Percentiles rank a stretch among this genome's conserved stretches.
Conservation (phyloP, 2,329 filamentous ascomycete genomes). For the Aurifilum marmelostoma region DNA sequence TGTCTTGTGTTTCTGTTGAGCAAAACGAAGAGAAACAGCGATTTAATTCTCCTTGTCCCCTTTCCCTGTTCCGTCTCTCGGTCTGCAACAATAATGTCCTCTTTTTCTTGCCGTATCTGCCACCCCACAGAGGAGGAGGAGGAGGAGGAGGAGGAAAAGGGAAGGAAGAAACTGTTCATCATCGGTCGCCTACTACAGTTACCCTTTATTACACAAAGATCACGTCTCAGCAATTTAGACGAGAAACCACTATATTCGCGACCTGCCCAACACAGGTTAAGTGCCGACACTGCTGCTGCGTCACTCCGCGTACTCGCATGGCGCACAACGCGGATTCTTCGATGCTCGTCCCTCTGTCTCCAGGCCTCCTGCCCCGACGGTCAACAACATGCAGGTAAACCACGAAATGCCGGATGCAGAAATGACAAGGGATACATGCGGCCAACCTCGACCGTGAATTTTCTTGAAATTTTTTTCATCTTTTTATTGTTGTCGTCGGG, state of each 20-base stretch:
- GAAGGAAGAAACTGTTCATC: not conserved
- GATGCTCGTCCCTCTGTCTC: conserved; percentile 23
- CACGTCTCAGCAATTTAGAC: conserved; percentile 29
- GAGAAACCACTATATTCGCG: conserved; percentile 30
- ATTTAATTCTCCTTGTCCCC: conserved; percentile 8
- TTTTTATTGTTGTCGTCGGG: no score
- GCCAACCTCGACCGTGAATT: conserved; percentile 11
- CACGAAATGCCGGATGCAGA: conserved; percentile 3
- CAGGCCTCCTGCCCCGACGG: not conserved
- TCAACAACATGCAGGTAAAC: conserved; percentile 14
- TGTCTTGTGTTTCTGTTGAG: conserved; percentile 17
- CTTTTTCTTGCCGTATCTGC: not conserved
- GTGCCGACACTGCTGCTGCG: conserved; percentile 28
- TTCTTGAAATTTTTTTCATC: not conserved
- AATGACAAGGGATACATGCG: conserved; percentile 13
- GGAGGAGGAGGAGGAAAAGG: not conserved
- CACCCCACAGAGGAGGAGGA: not conserved
- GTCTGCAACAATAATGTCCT: not conserved
- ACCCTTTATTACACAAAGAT: conserved; percentile 25
- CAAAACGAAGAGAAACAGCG: not conserved
- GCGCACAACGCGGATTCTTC: conserved; percentile 28
- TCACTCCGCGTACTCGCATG: conserved; percentile 28
- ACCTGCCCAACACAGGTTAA: conserved; percentile 27
- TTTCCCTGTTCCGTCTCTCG: not conserved
- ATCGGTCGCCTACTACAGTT: conserved; percentile 2